phyloP scores from a whole-genome alignment of 2,329 filamentous ascomycete species.

The Calonectria henricotiae region DNA sequence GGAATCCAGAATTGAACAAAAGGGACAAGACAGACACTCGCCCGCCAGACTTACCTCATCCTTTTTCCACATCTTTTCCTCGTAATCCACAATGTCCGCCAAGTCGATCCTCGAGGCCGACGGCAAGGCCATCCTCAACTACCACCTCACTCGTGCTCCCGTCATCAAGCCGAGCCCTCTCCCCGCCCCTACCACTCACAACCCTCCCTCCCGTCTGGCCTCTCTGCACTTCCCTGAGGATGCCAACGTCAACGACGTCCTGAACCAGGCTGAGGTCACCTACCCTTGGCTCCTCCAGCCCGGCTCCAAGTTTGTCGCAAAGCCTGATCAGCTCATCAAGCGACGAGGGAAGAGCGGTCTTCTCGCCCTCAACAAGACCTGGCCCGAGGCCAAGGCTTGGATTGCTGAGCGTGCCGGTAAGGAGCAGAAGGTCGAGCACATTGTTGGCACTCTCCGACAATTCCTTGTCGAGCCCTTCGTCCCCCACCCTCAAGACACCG shows the following conservation, averaged over 20 bases:
- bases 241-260: conserved; percentile 84
- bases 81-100: conserved; percentile 67
- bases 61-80: conserved; percentile 41
- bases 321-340: conserved; percentile 99
- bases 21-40: conserved; percentile 51
- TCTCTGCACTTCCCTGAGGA: conserved; percentile 95
- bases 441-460: conserved; percentile 89
- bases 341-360: conserved; percentile 99
- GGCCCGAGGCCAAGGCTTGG: conserved; percentile 95
- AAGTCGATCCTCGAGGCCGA: conserved; percentile 99
- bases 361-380: conserved; percentile 96
- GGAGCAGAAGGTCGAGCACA: conserved; percentile 92
- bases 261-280: conserved; percentile 95
- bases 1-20: conserved; percentile 49
- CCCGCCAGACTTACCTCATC: conserved; percentile 40
- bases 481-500: conserved; percentile 93
- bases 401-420: conserved; percentile 93
- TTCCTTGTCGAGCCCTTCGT: conserved; percentile 99
- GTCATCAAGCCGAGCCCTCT: conserved; percentile 99
- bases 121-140: conserved; percentile 99
- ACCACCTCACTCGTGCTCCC: conserved; percentile 97
- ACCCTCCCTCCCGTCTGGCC: conserved; percentile 90
- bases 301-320: conserved; percentile 95
- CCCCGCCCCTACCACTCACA: conserved; percentile 87
- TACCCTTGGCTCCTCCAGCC: conserved; percentile 94